Evolutionary conservation across 495 filamentous ascomycete species (phyloP).

Genomic region (Aspergillus egyptiacus): DNA sequence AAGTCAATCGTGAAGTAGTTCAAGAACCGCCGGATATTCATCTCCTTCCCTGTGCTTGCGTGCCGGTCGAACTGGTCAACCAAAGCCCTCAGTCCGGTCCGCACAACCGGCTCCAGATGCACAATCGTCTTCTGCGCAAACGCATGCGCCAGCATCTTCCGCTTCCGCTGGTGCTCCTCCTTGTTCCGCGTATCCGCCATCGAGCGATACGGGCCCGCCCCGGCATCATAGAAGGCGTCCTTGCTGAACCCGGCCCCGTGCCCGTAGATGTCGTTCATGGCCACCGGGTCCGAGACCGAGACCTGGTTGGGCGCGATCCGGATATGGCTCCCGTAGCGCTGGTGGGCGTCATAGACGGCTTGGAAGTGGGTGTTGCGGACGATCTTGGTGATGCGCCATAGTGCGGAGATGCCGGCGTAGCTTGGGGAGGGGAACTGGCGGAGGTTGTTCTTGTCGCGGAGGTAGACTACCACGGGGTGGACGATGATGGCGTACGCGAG

Average conservation of each 20-base stretch:
- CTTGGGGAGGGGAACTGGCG: slow-evolving; percentile 38
- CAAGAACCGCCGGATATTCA: neutral
- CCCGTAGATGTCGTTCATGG: slow-evolving; percentile 48
- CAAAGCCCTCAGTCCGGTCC: slow-evolving; percentile 29
- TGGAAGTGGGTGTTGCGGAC: slow-evolving; percentile 21
- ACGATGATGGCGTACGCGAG: neutral
- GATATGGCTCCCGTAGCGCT: slow-evolving; percentile 27
- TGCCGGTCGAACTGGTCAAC: slow-evolving; percentile 16
- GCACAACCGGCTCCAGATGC: slow-evolving; percentile 29
- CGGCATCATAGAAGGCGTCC: slow-evolving; percentile 33
- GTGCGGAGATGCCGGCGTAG: slow-evolving; percentile 26
- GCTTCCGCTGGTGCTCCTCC: slow-evolving; percentile 32
- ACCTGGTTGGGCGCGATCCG: slow-evolving; percentile 44
- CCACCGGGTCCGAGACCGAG: slow-evolving; percentile 31
- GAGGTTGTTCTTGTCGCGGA: slow-evolving; percentile 35
- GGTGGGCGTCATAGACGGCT: slow-evolving; percentile 30
- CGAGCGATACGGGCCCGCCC: slow-evolving; percentile 32
- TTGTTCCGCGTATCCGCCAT: slow-evolving; percentile 33
- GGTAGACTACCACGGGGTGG: slow-evolving; percentile 28
- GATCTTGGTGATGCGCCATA: neutral
- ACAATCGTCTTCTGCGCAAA: slow-evolving; percentile 36
- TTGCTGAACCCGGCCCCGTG: slow-evolving; percentile 42
- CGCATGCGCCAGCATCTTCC: slow-evolving; percentile 36
- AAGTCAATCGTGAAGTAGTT: slow-evolving; percentile 1
- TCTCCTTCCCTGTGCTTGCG: neutral